A percentile compares a stretch with the other conserved stretches of the same genome.
These are phyloP conservation scores for Protomyces macrosporus DNA, from an alignment of 1,139 yeast genomes.

Conservation along the genomic window DNA sequence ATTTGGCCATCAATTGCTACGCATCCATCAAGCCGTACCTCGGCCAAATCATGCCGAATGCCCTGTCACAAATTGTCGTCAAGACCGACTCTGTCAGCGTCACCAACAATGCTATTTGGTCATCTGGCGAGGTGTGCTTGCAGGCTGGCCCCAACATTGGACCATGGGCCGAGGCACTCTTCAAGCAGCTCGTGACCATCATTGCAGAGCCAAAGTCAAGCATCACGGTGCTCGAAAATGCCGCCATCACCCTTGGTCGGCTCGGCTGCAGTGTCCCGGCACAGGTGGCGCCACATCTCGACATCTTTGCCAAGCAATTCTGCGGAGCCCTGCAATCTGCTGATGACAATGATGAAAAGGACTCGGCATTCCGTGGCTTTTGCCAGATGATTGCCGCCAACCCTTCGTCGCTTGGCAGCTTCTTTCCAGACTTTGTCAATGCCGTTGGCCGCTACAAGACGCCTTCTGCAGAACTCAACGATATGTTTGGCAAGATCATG, in stretches of 20 bases:
- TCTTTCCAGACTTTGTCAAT: conserved; percentile 54
- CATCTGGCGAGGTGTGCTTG: conserved; percentile 78
- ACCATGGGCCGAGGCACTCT: conserved; percentile 58
- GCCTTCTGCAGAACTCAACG: conserved; percentile 40
- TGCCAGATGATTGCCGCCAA: conserved; percentile 57
- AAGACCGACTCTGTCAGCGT: conserved; percentile 55
- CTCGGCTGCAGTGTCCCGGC: conserved; percentile 65
- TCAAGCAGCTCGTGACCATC: conserved; percentile 60
- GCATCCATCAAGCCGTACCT: conserved; percentile 56
- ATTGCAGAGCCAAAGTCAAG: conserved; percentile 52
- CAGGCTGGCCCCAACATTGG: conserved; percentile 51
- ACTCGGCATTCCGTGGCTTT: conserved; percentile 72
- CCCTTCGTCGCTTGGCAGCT: conserved; percentile 58
- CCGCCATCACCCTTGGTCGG: conserved; percentile 91
- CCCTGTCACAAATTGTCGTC: conserved; percentile 59
- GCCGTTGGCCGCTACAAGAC: conserved; percentile 57
- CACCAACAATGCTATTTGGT: conserved; percentile 88
- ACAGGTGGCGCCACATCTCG: conserved; percentile 52
- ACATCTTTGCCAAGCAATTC: conserved; percentile 60
- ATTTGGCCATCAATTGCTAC: conserved; percentile 62
- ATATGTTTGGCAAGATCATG: conserved; percentile 32
- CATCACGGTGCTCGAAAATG: conserved; percentile 65
- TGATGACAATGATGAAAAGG: conserved; percentile 75
- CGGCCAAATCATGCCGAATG: conserved; percentile 54
- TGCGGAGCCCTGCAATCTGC: conserved; percentile 58